These are phyloP conservation scores for Rhexocercosporidium sp. DNA, from an alignment of 2,329 filamentous ascomycete genomes.

Conservation along the genomic window DNA sequence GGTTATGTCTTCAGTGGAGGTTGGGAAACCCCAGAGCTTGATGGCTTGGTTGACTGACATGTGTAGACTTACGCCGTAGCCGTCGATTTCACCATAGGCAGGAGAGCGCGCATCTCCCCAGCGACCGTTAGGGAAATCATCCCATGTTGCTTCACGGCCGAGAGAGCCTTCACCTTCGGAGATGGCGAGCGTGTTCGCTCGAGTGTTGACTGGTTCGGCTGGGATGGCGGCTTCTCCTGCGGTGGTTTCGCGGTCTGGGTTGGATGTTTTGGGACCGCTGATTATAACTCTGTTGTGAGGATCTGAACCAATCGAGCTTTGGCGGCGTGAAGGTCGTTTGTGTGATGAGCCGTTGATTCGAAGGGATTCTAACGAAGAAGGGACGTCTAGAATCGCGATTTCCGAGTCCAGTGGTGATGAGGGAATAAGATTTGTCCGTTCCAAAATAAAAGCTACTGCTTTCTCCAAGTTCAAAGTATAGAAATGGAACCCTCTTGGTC, in stretches of 20 bases:
- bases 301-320: constrained; percentile 74
- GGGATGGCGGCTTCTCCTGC: constrained; percentile 81
- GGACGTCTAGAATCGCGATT: constrained; percentile 50
- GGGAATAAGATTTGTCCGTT: constrained; percentile 84
- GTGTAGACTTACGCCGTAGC: constrained; percentile 96
- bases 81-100: constrained; percentile 95
- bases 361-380: constrained; percentile 48
- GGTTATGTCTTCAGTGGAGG: constrained; percentile 72
- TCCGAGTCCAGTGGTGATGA: constrained; percentile 49
- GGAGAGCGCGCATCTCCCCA: constrained; percentile 94
- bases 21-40: constrained; percentile 83
- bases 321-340: constrained; percentile 35
- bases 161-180: constrained; percentile 91
- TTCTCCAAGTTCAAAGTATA: constrained; percentile 98
- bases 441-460: constrained; percentile 89
- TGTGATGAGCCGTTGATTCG: constrained; percentile 54
- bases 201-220: constrained; percentile 72
- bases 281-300: constrained; percentile 89
- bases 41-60: constrained; percentile 85
- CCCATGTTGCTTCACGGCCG: constrained; percentile 96
- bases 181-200: constrained; percentile 87
- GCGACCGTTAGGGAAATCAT: constrained; percentile 95
- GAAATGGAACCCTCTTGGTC: constrained; percentile 88
- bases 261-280: constrained; percentile 62
- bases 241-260: constrained; percentile 72